Conservation (phyloP, 495 filamentous ascomycete genomes). For the Cenococcum geophilum region DNA sequence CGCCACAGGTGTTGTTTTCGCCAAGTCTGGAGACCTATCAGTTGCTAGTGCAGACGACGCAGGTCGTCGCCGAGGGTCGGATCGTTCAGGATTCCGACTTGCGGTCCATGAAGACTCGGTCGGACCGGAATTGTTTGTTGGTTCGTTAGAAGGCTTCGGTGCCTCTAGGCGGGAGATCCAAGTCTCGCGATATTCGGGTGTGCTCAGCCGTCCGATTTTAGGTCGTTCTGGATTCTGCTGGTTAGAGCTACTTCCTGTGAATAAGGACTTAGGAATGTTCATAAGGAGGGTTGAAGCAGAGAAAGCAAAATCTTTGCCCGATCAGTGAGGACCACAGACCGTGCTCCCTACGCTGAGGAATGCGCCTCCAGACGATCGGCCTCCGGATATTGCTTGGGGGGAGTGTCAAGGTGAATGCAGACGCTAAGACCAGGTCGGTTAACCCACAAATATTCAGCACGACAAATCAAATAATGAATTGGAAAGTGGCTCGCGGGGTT, state of each 20-base stretch:
- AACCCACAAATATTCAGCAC: too few species aligned
- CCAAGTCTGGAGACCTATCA: background rate
- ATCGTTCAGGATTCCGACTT: slow-evolving; percentile 4
- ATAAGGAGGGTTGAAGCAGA: slow-evolving; percentile 13
- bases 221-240: background rate
- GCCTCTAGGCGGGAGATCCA: slow-evolving; percentile 2
- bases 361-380: too few species aligned
- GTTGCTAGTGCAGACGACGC: background rate
- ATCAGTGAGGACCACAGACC: too few species aligned
- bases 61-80: slow-evolving; percentile 2
- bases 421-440: too few species aligned
- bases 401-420: too few species aligned
- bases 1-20: slow-evolving; percentile 2
- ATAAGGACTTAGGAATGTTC: slow-evolving; percentile 29
- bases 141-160: slow-evolving; percentile 7
- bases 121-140: background rate
- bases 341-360: too few species aligned
- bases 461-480: too few species aligned
- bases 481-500: too few species aligned
- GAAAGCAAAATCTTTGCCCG: too few species aligned
- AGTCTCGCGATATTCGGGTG: slow-evolving; percentile 24
- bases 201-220: slow-evolving; percentile 19
- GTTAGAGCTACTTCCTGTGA: slow-evolving; percentile 26
- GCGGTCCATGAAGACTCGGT: slow-evolving; percentile 7
- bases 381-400: too few species aligned